Evolutionary conservation across 345 rosid genomes (phyloP).

Genomic region (Eutrema heterophyllum): DNA sequence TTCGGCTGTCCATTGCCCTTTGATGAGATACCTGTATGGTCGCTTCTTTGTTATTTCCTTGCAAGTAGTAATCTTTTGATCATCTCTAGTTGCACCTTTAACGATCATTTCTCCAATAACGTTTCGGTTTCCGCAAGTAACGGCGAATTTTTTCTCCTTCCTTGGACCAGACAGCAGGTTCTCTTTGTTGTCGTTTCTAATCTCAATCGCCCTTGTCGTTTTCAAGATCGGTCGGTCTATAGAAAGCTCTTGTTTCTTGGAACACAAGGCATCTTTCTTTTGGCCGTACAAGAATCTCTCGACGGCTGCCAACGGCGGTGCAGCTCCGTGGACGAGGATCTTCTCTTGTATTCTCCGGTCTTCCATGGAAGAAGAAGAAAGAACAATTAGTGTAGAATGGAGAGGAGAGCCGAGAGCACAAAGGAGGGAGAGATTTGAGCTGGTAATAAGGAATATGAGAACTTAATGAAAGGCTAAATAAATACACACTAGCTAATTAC

Average conservation of each 20-base stretch:
- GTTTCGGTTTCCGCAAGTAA: not conserved
- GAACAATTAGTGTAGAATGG: not conserved
- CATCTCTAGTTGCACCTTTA: slow-evolving; percentile 16
- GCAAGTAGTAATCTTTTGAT: slow-evolving; percentile 22
- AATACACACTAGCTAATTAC: slow-evolving; percentile 19
- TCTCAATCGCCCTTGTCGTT: not conserved
- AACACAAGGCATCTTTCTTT: slow-evolving; percentile 13
- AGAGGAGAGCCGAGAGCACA: slow-evolving; percentile 5
- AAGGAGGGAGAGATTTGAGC: slow-evolving; percentile 18
- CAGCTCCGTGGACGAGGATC: slow-evolving; percentile 21
- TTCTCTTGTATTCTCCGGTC: slow-evolving; percentile 6
- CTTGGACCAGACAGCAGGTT: slow-evolving; percentile 28
- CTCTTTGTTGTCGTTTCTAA: slow-evolving; percentile 25
- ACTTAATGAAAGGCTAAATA: slow-evolving; percentile 1
- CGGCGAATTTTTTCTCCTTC: not conserved
- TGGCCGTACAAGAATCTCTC: slow-evolving; percentile 64
- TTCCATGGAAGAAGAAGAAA: slow-evolving; percentile 18
- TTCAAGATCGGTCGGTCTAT: not conserved
- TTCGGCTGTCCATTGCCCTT: slow-evolving; percentile 94
- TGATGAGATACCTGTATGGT: slow-evolving; percentile 39
- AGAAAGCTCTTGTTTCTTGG: slow-evolving; percentile 23
- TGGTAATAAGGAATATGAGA: slow-evolving; percentile 3
- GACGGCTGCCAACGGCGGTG: slow-evolving; percentile 68
- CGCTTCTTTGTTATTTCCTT: slow-evolving; percentile 34
- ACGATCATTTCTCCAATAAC: not conserved